phyloP scores from a whole-genome alignment of 768 basidiomycete species.

The Myochromella boudieri region DNA sequence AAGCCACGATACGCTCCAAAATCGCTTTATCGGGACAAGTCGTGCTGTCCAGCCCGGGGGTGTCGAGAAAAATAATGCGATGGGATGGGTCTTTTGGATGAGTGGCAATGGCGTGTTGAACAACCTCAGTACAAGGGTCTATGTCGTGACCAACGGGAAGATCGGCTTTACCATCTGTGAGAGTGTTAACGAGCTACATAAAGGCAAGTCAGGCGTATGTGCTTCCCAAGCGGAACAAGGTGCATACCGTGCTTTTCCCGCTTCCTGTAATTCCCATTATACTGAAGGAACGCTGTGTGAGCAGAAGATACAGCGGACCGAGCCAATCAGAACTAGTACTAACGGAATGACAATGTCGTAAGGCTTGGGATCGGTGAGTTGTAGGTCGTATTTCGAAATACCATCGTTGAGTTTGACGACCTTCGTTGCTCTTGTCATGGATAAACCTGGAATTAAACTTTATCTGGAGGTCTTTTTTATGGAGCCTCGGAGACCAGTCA shows the following conservation, averaged over 20 bases:
- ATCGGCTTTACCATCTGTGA: neutral
- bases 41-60: conserved; percentile 14
- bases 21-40: conserved; percentile 10
- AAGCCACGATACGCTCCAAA: conserved; percentile 8
- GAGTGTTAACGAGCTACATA: conserved; percentile 13
- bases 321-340: neutral
- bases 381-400: conserved; percentile 5
- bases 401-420: conserved; percentile 1
- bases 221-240: neutral
- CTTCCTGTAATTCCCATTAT: conserved; percentile 16
- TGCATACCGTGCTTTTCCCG: conserved; percentile 16
- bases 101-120: conserved; percentile 4
- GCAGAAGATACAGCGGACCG: too few species aligned
- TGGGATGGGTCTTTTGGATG: conserved; percentile 12
- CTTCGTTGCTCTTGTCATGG: too few species aligned
- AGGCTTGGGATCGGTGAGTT: conserved; percentile 9
- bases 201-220: neutral
- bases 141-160: conserved; percentile 13
- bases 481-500: too few species aligned
- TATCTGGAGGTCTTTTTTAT: too few species aligned
- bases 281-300: neutral
- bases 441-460: too few species aligned
- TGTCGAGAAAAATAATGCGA: conserved; percentile 15
- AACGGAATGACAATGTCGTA: conserved; percentile 18
- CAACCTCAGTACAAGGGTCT: conserved; percentile 10